Conservation (phyloP, 345 rosid species). For the Lepidium didymum region DNA sequence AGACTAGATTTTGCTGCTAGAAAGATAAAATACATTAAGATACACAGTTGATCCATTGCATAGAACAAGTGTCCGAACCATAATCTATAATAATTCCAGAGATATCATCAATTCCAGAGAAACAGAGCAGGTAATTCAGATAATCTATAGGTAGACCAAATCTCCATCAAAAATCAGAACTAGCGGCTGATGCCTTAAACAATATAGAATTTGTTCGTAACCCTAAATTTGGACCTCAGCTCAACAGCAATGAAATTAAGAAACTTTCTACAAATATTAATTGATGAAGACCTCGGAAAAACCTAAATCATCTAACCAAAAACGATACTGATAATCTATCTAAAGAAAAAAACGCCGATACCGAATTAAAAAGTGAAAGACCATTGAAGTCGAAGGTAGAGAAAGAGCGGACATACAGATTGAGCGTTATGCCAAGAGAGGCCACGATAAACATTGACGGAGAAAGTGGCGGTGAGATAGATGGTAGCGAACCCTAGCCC, state of each 20-base stretch:
- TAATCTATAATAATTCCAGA: not conserved
- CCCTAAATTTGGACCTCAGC: conserved; percentile 3
- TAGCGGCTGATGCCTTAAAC: not conserved
- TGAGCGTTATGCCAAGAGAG: conserved; percentile 76
- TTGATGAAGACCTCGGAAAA: not conserved
- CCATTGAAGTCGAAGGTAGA: not conserved
- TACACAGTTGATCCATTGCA: not conserved
- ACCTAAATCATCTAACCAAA: not conserved
- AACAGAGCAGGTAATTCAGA: not conserved
- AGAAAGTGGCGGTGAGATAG: conserved; percentile 68
- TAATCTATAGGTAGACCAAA: not conserved
- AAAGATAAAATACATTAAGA: not conserved
- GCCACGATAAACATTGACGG: conserved; percentile 69
- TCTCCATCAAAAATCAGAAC: not conserved
- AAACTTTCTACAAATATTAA: not conserved
- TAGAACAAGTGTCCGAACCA: not conserved
- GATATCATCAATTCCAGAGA: not conserved
- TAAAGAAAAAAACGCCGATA: not conserved
- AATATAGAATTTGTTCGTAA: not conserved
- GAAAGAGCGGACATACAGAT: conserved; percentile 31
- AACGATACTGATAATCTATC: not conserved
- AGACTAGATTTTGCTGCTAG: not conserved
- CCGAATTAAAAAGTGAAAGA: not conserved
- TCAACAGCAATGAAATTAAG: not conserved
- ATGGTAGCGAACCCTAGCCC: conserved; percentile 66